Evolutionary conservation across 2,329 filamentous ascomycete genomes (phyloP).

Genomic region (Fusarium oligoseptatum): DNA sequence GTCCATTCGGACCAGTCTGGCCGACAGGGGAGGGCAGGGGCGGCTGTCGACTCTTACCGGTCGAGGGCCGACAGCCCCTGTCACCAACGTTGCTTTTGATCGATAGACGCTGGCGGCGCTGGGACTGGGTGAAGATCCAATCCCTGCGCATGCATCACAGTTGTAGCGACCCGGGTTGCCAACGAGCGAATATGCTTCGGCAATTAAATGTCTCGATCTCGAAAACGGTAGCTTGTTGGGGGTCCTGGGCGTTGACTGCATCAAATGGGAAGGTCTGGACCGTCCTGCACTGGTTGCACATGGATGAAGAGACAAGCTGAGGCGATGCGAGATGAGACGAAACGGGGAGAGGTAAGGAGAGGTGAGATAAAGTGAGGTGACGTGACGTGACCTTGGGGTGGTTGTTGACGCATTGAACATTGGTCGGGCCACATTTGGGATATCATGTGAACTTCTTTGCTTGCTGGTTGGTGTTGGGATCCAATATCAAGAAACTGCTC

Average conservation of each 20-base stretch:
- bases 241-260: background rate
- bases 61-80: slow-evolving; percentile 36
- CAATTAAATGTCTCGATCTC: slow-evolving; percentile 7
- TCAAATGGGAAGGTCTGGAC: slow-evolving; percentile 3
- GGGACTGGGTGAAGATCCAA: slow-evolving; percentile 29
- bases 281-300: slow-evolving; percentile 4
- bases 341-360: slow-evolving; percentile 28
- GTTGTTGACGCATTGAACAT: slow-evolving; percentile 30
- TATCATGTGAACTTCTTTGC: slow-evolving; percentile 30
- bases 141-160: slow-evolving; percentile 33
- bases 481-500: background rate
- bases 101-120: slow-evolving; percentile 38
- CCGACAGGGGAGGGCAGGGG: slow-evolving; percentile 25
- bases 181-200: slow-evolving; percentile 4
- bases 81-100: slow-evolving; percentile 40
- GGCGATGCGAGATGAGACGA: slow-evolving; percentile 26
- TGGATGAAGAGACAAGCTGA: slow-evolving; percentile 18
- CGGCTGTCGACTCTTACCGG: slow-evolving; percentile 22
- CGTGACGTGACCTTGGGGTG: slow-evolving; percentile 34
- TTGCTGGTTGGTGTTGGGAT: slow-evolving; percentile 14
- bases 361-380: slow-evolving; percentile 35
- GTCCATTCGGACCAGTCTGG: slow-evolving; percentile 37
- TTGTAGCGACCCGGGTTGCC: slow-evolving; percentile 7
- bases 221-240: slow-evolving; percentile 3
- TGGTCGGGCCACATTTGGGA: slow-evolving; percentile 33